Base-by-base conservation (phyloP, 1,284 basidiomycete genomes). In the Ustilago nuda region DNA sequence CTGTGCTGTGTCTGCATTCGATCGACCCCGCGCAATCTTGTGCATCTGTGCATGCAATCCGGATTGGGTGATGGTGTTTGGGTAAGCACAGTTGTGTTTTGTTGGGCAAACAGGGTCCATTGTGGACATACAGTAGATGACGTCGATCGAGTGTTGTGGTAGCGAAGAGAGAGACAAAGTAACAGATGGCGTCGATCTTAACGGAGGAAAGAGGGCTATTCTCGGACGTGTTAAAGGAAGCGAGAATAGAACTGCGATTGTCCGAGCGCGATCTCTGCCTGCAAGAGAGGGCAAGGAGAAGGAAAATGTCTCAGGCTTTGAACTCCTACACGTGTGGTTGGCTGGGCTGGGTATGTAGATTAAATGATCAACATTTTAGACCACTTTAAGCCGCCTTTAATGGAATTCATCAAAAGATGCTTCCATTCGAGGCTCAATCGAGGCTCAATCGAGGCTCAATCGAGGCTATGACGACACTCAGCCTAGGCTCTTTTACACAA, bases 231-330 rank as follows among this genome's bases (percentile, higher is more conserved):
- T 11, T 11, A 41, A 7, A 15, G 11, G 11, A 41, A 15, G 23
- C 23, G 23, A 27, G 23, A 27, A 27, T 27, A 41, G 1, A n/a
- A 41, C n/a, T 19, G 17, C 43, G 43, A 45, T 45, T n/a, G 19
- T 45, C 43, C 43, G 5, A 27, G 43, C 8, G n/a, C 15, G n/a
- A 45, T 45, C 43, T n/a, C n/a, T 45, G 5, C 19, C 43, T 45
- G 19, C 19, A 27, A 27, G 2, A 27, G 3, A 3, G 23, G 23
- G 23, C 23, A 27, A 27, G 23, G 23, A 27, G 15, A 43, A 43
- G 15, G 6, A 43, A 43, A 48, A 55, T 39, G 59, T 61, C 51
- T 61, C 39, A 61, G 52, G 45, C 51, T 61, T 61, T 54, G 59
- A 54, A 15, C 6, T 43, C 7, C 9, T 17, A 17, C n/a, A 3